Percentiles rank a stretch among this genome's conserved stretches.
These are phyloP conservation scores for Aspergillus proliferans DNA, from an alignment of 2,329 filamentous ascomycete species.

Conservation along the genomic window DNA sequence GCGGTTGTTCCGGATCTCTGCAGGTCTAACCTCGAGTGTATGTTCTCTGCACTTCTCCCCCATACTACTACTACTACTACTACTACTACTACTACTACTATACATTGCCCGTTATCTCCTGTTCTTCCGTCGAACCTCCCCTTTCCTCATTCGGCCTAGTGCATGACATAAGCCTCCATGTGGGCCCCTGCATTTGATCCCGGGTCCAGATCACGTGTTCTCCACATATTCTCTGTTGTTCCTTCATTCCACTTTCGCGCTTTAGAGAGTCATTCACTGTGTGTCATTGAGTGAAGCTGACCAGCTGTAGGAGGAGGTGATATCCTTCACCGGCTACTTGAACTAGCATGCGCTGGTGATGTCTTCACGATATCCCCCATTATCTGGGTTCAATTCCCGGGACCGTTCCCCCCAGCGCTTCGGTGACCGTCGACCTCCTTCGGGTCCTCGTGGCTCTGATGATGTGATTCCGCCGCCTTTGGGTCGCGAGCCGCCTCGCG, in stretches of 20 bases:
- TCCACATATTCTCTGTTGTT: not conserved
- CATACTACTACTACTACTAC: too few species aligned
- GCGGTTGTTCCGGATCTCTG: too few species aligned
- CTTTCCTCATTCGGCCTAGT: not conserved
- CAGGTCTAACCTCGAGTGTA: too few species aligned
- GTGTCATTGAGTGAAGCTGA: not conserved
- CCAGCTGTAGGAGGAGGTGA: not conserved
- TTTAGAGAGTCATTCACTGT: not conserved
- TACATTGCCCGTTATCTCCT: not conserved
- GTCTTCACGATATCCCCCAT: conserved; percentile 57
- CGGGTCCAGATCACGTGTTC: not conserved
- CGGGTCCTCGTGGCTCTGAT: conserved; percentile 48
- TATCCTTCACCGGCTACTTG: conserved; percentile 36
- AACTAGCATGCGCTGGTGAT: conserved; percentile 39
- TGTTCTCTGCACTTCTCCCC: not conserved
- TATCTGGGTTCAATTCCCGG: conserved; percentile 58
- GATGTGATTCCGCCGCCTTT: conserved; percentile 51
- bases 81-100: too few species aligned
- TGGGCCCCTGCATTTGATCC: not conserved
- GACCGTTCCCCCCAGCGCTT: conserved; percentile 68
- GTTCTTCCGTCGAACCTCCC: not conserved
- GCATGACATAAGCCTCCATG: not conserved
- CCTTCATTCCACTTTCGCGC: not conserved
- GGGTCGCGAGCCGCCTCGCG: conserved; percentile 68
- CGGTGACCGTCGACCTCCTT: conserved; percentile 60